A percentile compares a stretch with the other conserved stretches of the same genome.
These are phyloP conservation scores for Lagenaria siceraria DNA, from an alignment of 306 rosid genomes.

Conservation along the genomic window DNA sequence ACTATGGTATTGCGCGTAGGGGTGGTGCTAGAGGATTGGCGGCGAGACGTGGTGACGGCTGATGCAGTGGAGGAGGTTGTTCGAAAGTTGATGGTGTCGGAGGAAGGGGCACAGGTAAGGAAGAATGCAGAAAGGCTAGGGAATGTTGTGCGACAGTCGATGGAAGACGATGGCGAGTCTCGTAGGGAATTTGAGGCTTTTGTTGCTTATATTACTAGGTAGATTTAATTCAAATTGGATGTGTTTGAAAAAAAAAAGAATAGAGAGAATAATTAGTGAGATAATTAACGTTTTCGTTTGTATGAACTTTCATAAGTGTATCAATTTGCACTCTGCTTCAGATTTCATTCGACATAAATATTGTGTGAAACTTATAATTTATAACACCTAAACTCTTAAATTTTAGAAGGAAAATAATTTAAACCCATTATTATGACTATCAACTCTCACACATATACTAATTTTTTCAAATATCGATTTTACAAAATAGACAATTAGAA, in stretches of 20 bases:
- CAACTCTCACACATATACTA: too few relatives aligned
- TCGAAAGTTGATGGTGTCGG: constrained; percentile 32
- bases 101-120: constrained; percentile 44
- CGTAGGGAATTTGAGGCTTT: constrained; percentile 46
- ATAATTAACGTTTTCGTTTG: too few relatives aligned
- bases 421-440: too few relatives aligned
- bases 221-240: background rate
- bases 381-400: too few relatives aligned
- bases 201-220: constrained; percentile 51
- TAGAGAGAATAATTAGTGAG: too few relatives aligned
- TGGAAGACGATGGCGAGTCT: constrained; percentile 35
- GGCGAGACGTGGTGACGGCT: constrained; percentile 23
- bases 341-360: too few relatives aligned
- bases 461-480: too few relatives aligned
- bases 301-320: too few relatives aligned
- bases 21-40: constrained; percentile 28
- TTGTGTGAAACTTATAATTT: too few relatives aligned
- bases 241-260: background rate
- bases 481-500: too few relatives aligned
- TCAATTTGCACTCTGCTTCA: too few relatives aligned
- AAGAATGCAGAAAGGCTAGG: constrained; percentile 30
- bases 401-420: too few relatives aligned
- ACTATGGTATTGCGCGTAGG: constrained; percentile 37
- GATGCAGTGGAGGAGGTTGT: constrained; percentile 24
- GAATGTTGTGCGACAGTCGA: constrained; percentile 19